These are phyloP conservation scores for Candida tammaniensis DNA, from an alignment of 805 yeast genomes.

Conservation along the genomic window DNA sequence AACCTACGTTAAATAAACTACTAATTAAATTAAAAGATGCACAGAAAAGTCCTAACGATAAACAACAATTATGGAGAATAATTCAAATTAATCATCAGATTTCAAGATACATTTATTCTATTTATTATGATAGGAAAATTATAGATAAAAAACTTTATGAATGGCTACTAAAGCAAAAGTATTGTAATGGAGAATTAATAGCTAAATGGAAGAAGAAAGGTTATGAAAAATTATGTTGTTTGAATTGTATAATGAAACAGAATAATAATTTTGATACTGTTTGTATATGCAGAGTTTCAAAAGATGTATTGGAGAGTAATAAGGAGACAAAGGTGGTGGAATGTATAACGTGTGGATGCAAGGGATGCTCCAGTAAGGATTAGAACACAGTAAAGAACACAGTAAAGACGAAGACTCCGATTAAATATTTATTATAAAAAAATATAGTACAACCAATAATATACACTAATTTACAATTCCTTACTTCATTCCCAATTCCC, in stretches of 20 bases:
- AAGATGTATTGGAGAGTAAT: constrained; percentile 42
- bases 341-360: constrained; percentile 82
- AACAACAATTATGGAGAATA: constrained; percentile 68
- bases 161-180: constrained; percentile 66
- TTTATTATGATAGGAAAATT: constrained; percentile 67
- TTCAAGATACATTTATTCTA: constrained; percentile 70
- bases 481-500: too few relatives aligned
- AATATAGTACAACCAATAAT: constrained; percentile 6
- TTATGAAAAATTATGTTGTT: constrained; percentile 81
- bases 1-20: constrained; percentile 62
- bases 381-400: constrained; percentile 21
- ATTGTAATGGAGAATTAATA: constrained; percentile 66
- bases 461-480: constrained; percentile 11
- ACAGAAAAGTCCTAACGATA: constrained; percentile 44
- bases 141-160: constrained; percentile 68
- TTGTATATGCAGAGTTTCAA: constrained; percentile 86
- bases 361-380: constrained; percentile 79
- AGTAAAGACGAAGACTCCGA: too few relatives aligned
- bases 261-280: constrained; percentile 66
- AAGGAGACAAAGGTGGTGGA: constrained; percentile 33
- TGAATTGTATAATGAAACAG: constrained; percentile 64
- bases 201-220: constrained; percentile 85
- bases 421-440: too few relatives aligned
- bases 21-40: constrained; percentile 54
- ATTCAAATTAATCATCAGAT: constrained; percentile 69